Conservation (phyloP, 2,329 filamentous ascomycete genomes). For the Fusarium sp. region DNA sequence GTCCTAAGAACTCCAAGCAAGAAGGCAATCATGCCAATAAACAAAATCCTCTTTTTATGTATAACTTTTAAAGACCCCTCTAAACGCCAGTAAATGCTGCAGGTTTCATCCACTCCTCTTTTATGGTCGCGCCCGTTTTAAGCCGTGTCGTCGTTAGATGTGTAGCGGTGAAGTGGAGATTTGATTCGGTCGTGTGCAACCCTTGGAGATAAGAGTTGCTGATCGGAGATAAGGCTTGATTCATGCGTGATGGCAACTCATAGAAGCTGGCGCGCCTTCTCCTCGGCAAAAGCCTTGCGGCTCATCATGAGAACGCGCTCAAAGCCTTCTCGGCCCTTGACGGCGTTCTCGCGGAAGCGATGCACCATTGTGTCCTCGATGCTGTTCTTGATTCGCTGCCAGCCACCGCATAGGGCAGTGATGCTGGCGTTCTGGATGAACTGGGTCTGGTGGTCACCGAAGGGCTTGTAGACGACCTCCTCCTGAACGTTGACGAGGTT, state of each 20-base stretch:
- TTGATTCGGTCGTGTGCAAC: conserved; percentile 29
- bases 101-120: conserved; percentile 28
- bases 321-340: conserved; percentile 92
- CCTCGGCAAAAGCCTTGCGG: conserved; percentile 89
- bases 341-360: conserved; percentile 91
- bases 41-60: conserved; percentile 32
- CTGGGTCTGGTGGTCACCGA: conserved; percentile 71
- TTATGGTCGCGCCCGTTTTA: conserved; percentile 45
- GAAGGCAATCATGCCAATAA: conserved; percentile 13
- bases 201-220: conserved; percentile 23
- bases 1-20: conserved; percentile 48
- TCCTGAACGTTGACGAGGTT: conserved; percentile 94
- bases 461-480: conserved; percentile 86
- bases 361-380: conserved; percentile 94
- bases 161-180: conserved; percentile 46
- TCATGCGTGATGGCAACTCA: conserved; percentile 23
- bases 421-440: conserved; percentile 94
- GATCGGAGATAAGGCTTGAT: conserved; percentile 14
- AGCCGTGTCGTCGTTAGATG: conserved; percentile 43
- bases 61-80: conserved; percentile 36
- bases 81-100: conserved; percentile 49
- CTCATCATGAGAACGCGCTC: conserved; percentile 96
- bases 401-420: conserved; percentile 93
- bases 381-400: conserved; percentile 96
- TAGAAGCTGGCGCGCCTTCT: conserved; percentile 71